Conservation (phyloP, 257 asterid genomes). For the Parsonsia alboflavescens region DNA sequence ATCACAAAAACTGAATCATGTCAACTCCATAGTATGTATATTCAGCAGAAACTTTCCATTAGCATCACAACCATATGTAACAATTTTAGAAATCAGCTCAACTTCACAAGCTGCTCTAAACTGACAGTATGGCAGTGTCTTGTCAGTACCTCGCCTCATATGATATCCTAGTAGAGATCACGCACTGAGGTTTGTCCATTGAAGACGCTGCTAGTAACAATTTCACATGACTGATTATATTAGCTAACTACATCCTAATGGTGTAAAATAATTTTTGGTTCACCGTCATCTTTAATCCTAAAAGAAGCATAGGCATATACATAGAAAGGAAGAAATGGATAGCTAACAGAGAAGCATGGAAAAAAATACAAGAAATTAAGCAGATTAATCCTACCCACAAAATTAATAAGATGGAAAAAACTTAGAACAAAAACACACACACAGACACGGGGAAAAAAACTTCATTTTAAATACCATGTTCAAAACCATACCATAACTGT, state of each 20-base stretch:
- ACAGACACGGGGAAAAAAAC: not conserved
- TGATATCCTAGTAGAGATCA: not conserved
- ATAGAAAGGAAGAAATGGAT: not conserved
- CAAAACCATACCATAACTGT: constrained; percentile 65
- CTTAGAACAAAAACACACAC: not conserved
- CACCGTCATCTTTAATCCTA: not conserved
- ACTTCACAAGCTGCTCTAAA: not conserved
- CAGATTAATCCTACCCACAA: not conserved
- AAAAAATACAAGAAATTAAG: not conserved
- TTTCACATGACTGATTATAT: not conserved
- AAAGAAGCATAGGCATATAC: not conserved
- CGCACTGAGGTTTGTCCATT: not conserved
- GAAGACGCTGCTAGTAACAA: not conserved
- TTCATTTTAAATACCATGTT: constrained; percentile 12
- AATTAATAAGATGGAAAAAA: not conserved
- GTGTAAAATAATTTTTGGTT: not conserved
- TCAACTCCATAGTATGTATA: not conserved
- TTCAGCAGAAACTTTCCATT: not conserved
- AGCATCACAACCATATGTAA: not conserved
- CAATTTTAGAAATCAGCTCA: not conserved
- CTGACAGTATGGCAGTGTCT: not conserved
- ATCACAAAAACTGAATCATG: not conserved
- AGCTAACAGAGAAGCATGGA: not conserved
- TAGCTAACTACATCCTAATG: not conserved
- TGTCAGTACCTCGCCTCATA: not conserved